Percentiles rank a stretch among this genome's conserved stretches.
These are phyloP conservation scores for Barnettozyma vustinii DNA, from an alignment of 805 yeast species.

Conservation along the genomic window DNA sequence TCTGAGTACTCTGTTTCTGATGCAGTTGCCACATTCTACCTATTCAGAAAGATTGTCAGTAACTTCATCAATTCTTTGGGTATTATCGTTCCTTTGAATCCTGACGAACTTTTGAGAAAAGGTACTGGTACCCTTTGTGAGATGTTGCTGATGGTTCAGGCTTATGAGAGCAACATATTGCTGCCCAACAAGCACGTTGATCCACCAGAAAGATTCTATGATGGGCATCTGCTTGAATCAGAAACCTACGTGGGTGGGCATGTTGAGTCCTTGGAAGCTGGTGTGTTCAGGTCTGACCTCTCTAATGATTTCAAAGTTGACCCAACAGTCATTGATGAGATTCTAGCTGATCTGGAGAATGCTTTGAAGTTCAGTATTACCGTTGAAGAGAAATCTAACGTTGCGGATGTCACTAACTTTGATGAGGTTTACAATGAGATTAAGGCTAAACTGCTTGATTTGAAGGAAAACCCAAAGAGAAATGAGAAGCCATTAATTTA, in stretches of 20 bases:
- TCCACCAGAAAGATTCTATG: constrained; percentile 89
- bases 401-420: constrained; percentile 77
- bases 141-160: constrained; percentile 95
- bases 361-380: constrained; percentile 80
- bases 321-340: constrained; percentile 75
- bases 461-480: constrained; percentile 59
- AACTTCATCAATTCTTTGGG: constrained; percentile 95
- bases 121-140: constrained; percentile 99
- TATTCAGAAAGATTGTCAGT: constrained; percentile 94
- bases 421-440: constrained; percentile 68
- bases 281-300: constrained; percentile 91
- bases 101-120: constrained; percentile 91
- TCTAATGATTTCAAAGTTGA: constrained; percentile 72
- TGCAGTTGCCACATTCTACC: constrained; percentile 96
- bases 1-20: constrained; percentile 98
- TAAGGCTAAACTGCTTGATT: constrained; percentile 44
- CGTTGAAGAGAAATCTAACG: constrained; percentile 66
- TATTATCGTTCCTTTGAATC: constrained; percentile 91
- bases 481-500: constrained; percentile 81
- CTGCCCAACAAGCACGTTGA: constrained; percentile 93
- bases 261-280: constrained; percentile 96
- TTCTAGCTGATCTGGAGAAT: constrained; percentile 62
- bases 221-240: constrained; percentile 89
- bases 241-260: constrained; percentile 99
- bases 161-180: constrained; percentile 68